Evolutionary conservation across 345 rosid species (phyloP), one percentile per base, ranked within the genome.

Genomic region (Ceriops zippeliana): DNA sequence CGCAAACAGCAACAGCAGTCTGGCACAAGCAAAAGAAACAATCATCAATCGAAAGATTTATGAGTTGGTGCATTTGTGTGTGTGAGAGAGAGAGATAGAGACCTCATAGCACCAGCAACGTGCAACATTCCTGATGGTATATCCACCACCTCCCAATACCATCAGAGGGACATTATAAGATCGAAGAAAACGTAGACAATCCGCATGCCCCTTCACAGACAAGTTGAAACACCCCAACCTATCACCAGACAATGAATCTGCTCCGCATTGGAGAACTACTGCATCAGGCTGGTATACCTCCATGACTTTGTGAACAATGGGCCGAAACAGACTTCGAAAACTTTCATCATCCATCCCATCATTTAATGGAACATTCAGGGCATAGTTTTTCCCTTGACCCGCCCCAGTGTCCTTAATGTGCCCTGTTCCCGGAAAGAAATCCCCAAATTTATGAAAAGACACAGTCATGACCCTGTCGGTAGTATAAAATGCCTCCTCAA

Each of bases 81-180:
- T 34, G 6, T 52, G 35, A 21, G 26, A 30, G 54, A 31, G 62
- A 62, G 74, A 56, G 51, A 56, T 68, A 75, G 68, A 77, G 68
- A 91, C 99, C 98, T 95, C 98, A 37, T 91, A 95, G 82, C 97
- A 90, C 98, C 99, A 95, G 78, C 99, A 95, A 59, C 98, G 98
- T 34, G 99, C 96, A 61, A 95, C 99, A 80, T 95, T 95, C 66
- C 99, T 81, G 68, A 95, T 91, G 21, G 99, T 95, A 77, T 95
- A 95, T 31, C 99, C 99, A 67, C 99, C 99, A 56, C 99, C 99
- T 75, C 99, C 99, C 83, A 95, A 80, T 24, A 91, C 91, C 99
- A 95, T 91, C 75, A 95, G 66, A 76, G 99, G 98, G 64, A 95
- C 88, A 34, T 95, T 91, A 62, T 75, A 91, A 73, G 99, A 95